Evolutionary conservation across 2,329 filamentous ascomycete species (phyloP), one percentile per base, ranked within the genome.

Genomic region (Zymoseptoria crescenta): DNA sequence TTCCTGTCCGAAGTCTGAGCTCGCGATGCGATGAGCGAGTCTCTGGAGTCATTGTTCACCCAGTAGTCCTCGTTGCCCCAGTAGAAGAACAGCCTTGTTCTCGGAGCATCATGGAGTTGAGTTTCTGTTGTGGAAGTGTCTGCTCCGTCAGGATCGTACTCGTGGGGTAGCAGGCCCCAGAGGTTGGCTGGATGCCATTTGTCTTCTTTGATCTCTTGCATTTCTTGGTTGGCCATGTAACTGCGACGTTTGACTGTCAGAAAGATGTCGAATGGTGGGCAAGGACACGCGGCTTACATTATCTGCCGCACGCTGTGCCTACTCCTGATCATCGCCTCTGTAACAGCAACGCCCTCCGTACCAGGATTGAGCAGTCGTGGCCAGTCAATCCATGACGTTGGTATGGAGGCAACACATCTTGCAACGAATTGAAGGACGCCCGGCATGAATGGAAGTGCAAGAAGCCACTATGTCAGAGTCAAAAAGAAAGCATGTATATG

Each of bases 51-150:
- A 62, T 83, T 76, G 1, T 82, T 82, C 27, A 86, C 81, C 83
- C 83, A 86, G 66, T 84, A 82, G 67, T 87, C 84, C 53, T 80
- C 73, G 41, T 79, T 73, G 0, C 81, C 83, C 69, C 84, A 87
- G 64, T 84, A 80, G 66, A 87, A 84, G 55, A 79, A 78, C 49
- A 86, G 62, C 55, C 76, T 77, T 2, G 78, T 73, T 1, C 76
- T 69, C 7, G 74, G 68, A 1, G 56, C n/a, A 3, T 55, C 29
- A 13, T 48, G 28, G 9, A 56, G 13, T 1, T 54, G 51, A 13
- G 35, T 24, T 20, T 45, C 52, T 19, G 19, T 54, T 10, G 49
- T 54, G 6, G 60, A 35, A 10, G 30, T 49, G 9, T 56, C 54
- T 20, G 52, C 59, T 9, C 45, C 53, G 5, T 35, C 48, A 3